A percentile compares a stretch with the other conserved stretches of the same genome.
phyloP scores from a whole-genome alignment of 1,139 yeast species.

The Blastobotrys serpentis region DNA sequence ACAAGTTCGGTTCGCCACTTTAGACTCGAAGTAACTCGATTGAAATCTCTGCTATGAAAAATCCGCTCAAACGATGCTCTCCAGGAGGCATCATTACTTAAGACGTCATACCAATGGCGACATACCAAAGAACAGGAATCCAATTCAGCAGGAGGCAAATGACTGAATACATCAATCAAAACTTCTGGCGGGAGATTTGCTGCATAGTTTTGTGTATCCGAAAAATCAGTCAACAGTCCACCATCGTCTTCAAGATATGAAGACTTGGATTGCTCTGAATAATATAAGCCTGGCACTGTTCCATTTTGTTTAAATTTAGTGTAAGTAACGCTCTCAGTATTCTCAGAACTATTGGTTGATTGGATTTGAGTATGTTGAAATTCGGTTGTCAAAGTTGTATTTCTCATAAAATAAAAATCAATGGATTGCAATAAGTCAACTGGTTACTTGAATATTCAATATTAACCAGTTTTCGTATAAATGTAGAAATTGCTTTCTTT shows the following conservation, averaged over 20 bases:
- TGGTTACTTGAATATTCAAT: background rate
- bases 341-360: background rate
- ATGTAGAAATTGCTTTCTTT: background rate
- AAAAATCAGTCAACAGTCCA: background rate
- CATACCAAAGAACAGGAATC: constrained; percentile 37
- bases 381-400: constrained; percentile 3
- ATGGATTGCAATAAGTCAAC: background rate
- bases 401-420: constrained; percentile 3
- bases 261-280: background rate
- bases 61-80: constrained; percentile 31
- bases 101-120: constrained; percentile 34
- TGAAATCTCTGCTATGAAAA: constrained; percentile 26
- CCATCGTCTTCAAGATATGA: background rate
- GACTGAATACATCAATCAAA: constrained; percentile 34
- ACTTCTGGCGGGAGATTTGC: constrained; percentile 40
- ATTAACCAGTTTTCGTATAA: background rate
- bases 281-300: constrained; percentile 7
- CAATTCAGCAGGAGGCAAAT: constrained; percentile 33
- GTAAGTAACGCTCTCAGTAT: background rate
- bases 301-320: constrained; percentile 7
- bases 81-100: constrained; percentile 39
- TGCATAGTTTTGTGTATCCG: background rate
- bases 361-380: background rate
- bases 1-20: constrained; percentile 38
- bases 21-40: constrained; percentile 31